A percentile compares a stretch with the other conserved stretches of the same genome.
phyloP scores from a whole-genome alignment of 495 filamentous ascomycete genomes.

The Jackrogersella minutella region DNA sequence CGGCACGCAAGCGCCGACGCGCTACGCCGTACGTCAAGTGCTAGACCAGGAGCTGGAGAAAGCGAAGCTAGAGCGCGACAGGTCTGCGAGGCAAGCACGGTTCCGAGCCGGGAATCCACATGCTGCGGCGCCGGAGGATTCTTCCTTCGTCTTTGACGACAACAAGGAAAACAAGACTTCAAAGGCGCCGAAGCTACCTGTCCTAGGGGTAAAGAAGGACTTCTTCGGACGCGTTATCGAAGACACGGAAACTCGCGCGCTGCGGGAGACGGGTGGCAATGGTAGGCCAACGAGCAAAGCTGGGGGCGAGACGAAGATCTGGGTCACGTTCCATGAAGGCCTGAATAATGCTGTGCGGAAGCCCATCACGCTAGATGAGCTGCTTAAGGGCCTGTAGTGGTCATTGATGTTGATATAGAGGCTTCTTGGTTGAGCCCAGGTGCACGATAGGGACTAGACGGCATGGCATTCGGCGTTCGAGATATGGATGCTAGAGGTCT shows the following conservation, averaged over 20 bases:
- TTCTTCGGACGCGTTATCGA: constrained; percentile 85
- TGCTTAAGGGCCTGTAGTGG: constrained; percentile 70
- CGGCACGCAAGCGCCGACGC: constrained; percentile 68
- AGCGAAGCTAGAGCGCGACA: constrained; percentile 66
- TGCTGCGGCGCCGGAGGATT: constrained; percentile 38
- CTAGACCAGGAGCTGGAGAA: constrained; percentile 87
- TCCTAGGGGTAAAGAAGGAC: constrained; percentile 72
- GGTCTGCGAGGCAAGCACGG: constrained; percentile 63
- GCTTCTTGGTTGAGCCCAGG: neutral
- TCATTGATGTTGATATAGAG: neutral
- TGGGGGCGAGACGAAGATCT: constrained; percentile 68
- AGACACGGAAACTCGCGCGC: constrained; percentile 49
- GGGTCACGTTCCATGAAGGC: constrained; percentile 97
- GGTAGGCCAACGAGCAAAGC: constrained; percentile 47
- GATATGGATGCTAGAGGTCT: neutral
- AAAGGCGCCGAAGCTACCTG: constrained; percentile 40
- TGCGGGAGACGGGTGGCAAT: constrained; percentile 52
- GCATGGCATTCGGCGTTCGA: constrained; percentile 18
- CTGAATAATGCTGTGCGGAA: constrained; percentile 96
- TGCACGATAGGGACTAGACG: neutral
- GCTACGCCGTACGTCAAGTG: constrained; percentile 91
- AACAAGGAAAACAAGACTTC: constrained; percentile 52
- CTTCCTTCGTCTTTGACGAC: constrained; percentile 48
- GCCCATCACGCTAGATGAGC: constrained; percentile 84
- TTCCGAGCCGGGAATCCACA: constrained; percentile 53